These are phyloP conservation scores for Rubia peregrina DNA, from an alignment of 305 asterid genomes.

Conservation along the genomic window DNA sequence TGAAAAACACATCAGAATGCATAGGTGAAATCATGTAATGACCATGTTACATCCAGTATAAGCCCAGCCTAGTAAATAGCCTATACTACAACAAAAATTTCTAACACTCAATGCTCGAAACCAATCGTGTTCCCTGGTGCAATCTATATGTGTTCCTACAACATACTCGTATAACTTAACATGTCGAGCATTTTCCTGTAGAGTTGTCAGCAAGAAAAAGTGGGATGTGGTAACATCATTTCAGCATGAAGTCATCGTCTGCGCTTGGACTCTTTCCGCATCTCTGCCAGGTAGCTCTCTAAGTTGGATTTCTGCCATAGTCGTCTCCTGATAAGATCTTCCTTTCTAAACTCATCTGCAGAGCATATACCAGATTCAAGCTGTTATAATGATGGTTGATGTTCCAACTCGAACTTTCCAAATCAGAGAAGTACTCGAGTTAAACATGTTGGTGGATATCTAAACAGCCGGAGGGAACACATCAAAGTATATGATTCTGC, in stretches of 20 bases:
- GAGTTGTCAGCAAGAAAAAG: neutral
- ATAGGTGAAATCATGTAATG: neutral
- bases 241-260: slow-evolving; percentile 43
- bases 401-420: neutral
- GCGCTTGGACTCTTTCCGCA: slow-evolving; percentile 89
- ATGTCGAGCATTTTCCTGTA: neutral
- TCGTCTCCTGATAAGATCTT: slow-evolving; percentile 66
- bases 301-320: slow-evolving; percentile 82
- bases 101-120: neutral
- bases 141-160: neutral
- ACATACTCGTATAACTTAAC: neutral
- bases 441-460: neutral
- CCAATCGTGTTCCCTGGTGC: neutral
- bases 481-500: too few relatives aligned
- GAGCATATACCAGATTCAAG: neutral
- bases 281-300: slow-evolving; percentile 66
- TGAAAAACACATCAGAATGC: neutral
- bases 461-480: too few relatives aligned
- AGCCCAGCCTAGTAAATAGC: neutral
- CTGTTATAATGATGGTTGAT: neutral
- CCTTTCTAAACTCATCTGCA: slow-evolving; percentile 63
- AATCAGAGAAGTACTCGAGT: neutral
- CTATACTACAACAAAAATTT: neutral
- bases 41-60: neutral
- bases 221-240: neutral